Conservation (phyloP, 768 basidiomycete species). For the Fistulinella prunicolor region DNA sequence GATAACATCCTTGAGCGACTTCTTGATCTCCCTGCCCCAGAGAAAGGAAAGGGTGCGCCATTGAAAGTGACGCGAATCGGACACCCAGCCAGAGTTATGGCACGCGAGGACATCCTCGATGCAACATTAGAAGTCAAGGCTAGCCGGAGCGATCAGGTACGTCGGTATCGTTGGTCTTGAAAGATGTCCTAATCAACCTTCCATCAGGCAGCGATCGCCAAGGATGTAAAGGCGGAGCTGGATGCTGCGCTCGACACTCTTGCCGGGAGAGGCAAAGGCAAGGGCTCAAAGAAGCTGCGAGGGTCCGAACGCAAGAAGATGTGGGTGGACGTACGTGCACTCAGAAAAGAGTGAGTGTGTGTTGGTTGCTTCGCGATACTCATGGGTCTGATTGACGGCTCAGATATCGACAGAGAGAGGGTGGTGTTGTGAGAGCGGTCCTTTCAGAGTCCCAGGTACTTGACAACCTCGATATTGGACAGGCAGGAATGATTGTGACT, state of each 20-base stretch:
- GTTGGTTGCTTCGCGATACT: neutral
- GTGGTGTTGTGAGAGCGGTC: slow-evolving; percentile 78
- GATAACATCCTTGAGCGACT: slow-evolving; percentile 94
- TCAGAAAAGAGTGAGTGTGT: slow-evolving; percentile 81
- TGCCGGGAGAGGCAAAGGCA: slow-evolving; percentile 71
- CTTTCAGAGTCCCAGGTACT: slow-evolving; percentile 72
- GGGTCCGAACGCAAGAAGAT: slow-evolving; percentile 75
- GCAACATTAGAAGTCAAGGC: slow-evolving; percentile 74
- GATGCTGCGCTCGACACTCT: slow-evolving; percentile 64
- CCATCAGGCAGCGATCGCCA: slow-evolving; percentile 72
- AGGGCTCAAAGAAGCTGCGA: slow-evolving; percentile 67
- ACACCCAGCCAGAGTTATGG: slow-evolving; percentile 91
- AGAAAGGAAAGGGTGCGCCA: slow-evolving; percentile 40
- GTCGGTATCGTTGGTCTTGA: neutral
- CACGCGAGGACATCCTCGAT: slow-evolving; percentile 61
- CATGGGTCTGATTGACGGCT: neutral
- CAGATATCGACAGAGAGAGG: slow-evolving; percentile 88
- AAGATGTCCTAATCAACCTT: neutral
- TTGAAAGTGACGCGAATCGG: slow-evolving; percentile 84
- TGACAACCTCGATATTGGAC: neutral
- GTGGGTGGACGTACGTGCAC: slow-evolving; percentile 82
- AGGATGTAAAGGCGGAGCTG: slow-evolving; percentile 87
- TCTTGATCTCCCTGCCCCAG: slow-evolving; percentile 52
- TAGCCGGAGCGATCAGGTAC: slow-evolving; percentile 65
- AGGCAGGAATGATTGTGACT: neutral